These are phyloP conservation scores for Geotrichum candidum DNA, from an alignment of 1,139 yeast species.

Conservation along the genomic window DNA sequence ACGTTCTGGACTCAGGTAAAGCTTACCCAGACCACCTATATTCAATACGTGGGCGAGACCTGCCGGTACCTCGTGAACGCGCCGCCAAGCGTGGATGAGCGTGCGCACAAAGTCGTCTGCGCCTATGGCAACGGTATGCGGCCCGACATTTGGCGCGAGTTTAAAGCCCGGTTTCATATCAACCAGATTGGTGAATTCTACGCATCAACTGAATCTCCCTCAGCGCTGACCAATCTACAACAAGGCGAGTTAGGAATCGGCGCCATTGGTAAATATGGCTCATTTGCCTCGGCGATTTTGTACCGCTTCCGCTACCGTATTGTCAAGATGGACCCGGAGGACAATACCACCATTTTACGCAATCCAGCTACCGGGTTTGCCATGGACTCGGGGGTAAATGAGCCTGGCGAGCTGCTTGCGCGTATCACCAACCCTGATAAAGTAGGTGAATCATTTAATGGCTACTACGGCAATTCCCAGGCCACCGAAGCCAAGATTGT, in stretches of 20 bases:
- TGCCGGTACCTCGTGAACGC: conserved; percentile 79
- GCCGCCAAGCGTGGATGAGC: conserved; percentile 62
- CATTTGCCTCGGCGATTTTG: conserved; percentile 5
- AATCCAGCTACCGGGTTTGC: conserved; percentile 67
- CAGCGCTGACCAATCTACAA: conserved; percentile 82
- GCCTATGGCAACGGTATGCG: conserved; percentile 94
- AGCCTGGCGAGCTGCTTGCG: conserved; percentile 88
- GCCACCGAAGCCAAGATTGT: conserved; percentile 76
- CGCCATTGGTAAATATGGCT: conserved; percentile 81
- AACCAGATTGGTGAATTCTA: conserved; percentile 82
- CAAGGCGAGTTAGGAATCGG: conserved; percentile 78
- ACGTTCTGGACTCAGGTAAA: conserved; percentile 90
- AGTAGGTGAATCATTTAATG: conserved; percentile 61
- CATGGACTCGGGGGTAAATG: conserved; percentile 44
- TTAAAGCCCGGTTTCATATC: conserved; percentile 72
- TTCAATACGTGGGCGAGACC: conserved; percentile 94
- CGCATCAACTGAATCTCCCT: conserved; percentile 90
- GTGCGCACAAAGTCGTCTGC: conserved; percentile 53
- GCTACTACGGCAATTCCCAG: conserved; percentile 73
- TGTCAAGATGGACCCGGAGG: conserved; percentile 63
- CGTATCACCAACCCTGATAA: conserved; percentile 55
- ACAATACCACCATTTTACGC: conserved; percentile 64
- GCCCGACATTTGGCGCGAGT: conserved; percentile 82
- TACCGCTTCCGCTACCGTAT: conserved; percentile 43
- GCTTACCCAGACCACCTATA: conserved; percentile 63